A percentile compares a stretch with the other conserved stretches of the same genome.
phyloP scores from a whole-genome alignment of 1,284 basidiomycete species.

The Apiotrichum brassicae region DNA sequence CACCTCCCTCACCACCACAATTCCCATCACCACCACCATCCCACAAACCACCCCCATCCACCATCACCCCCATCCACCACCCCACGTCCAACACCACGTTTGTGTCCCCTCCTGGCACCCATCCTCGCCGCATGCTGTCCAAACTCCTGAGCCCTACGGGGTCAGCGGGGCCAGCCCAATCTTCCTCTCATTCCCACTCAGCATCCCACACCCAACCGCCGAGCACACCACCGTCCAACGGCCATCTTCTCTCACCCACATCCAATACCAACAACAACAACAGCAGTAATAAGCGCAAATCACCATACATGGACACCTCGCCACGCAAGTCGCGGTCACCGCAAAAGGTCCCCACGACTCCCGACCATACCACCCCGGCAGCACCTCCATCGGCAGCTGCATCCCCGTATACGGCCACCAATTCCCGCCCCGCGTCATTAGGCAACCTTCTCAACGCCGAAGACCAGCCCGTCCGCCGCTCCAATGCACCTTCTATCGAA shows the following conservation, averaged over 20 bases:
- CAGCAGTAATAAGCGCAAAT: background rate
- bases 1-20: background rate
- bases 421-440: background rate
- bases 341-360: background rate
- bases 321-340: conserved; percentile 9
- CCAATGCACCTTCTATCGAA: conserved; percentile 4
- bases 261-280: background rate
- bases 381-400: no score
- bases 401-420: background rate
- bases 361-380: background rate
- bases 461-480: background rate
- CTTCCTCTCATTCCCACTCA: background rate
- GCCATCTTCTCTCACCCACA: background rate
- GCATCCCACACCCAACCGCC: background rate
- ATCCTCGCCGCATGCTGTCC: background rate
- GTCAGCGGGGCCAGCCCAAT: background rate
- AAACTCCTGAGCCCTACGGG: background rate
- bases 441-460: background rate
- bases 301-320: background rate
- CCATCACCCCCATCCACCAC: background rate
- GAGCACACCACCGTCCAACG: background rate
- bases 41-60: background rate
- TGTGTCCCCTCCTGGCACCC: background rate
- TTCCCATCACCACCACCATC: background rate
- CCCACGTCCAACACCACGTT: background rate